A percentile compares a stretch with the other conserved stretches of the same genome.
These are phyloP conservation scores for Simplicillium aogashimaense DNA, from an alignment of 2,329 filamentous ascomycete genomes.

Conservation along the genomic window DNA sequence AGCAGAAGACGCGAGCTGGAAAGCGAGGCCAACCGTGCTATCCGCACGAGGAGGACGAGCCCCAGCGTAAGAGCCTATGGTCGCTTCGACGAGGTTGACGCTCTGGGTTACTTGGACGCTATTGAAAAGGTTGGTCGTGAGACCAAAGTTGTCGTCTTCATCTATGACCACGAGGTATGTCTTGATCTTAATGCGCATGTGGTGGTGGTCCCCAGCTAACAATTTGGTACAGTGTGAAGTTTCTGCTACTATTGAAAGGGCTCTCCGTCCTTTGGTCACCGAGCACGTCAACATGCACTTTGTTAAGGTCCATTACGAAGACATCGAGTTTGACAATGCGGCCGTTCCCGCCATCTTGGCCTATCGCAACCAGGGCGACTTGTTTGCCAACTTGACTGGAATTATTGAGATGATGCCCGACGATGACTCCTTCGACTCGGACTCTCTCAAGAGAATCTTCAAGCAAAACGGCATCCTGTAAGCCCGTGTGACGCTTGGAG, in stretches of 20 bases:
- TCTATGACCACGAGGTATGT: conserved; percentile 77
- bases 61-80: conserved; percentile 74
- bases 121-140: conserved; percentile 80
- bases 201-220: background rate
- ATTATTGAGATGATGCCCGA: conserved; percentile 78
- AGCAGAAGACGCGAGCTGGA: conserved; percentile 69
- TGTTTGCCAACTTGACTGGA: conserved; percentile 83
- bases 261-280: conserved; percentile 64
- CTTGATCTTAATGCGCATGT: background rate
- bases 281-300: conserved; percentile 68
- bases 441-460: conserved; percentile 42
- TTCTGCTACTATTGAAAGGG: conserved; percentile 69
- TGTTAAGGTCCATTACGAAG: conserved; percentile 80
- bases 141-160: conserved; percentile 83
- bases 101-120: conserved; percentile 86
- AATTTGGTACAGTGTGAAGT: conserved; percentile 55
- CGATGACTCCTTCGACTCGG: conserved; percentile 47
- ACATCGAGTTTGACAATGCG: conserved; percentile 88
- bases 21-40: conserved; percentile 41
- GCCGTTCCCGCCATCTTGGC: conserved; percentile 81
- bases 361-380: conserved; percentile 78
- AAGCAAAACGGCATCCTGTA: conserved; percentile 42
- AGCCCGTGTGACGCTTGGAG: conserved; percentile 4
- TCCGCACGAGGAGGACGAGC: conserved; percentile 59
- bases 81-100: conserved; percentile 74